phyloP scores from a whole-genome alignment of 805 yeast genomes.

The Tanozyma kutaoensis region DNA sequence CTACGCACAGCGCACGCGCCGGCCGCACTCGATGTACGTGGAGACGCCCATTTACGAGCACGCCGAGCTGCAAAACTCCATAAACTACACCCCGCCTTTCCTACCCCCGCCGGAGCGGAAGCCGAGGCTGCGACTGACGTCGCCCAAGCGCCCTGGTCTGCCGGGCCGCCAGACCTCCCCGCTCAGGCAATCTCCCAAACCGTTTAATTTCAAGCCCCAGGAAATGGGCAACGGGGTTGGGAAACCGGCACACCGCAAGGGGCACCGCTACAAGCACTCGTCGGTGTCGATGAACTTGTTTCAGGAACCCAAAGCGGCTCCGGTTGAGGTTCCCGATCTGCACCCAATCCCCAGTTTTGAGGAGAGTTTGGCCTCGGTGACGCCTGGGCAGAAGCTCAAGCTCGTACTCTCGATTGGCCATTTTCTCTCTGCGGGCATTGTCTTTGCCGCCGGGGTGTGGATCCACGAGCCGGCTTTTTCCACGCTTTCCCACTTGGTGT shows the following conservation, averaged over 20 bases:
- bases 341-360: slow-evolving; percentile 59
- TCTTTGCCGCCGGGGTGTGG: slow-evolving; percentile 48
- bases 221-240: slow-evolving; percentile 17
- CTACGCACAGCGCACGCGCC: too few species aligned
- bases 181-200: slow-evolving; percentile 25
- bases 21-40: too few species aligned
- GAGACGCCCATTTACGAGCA: too few species aligned
- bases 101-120: too few species aligned
- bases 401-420: slow-evolving; percentile 51
- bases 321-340: slow-evolving; percentile 36
- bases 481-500: slow-evolving; percentile 75
- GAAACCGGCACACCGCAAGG: slow-evolving; percentile 68
- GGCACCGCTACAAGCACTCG: slow-evolving; percentile 92
- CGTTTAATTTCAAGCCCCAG: slow-evolving; percentile 56
- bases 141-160: too few species aligned
- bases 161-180: too few species aligned
- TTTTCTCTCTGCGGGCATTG: slow-evolving; percentile 33
- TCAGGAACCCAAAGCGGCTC: slow-evolving; percentile 63
- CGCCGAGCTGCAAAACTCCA: too few species aligned
- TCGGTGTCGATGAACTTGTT: slow-evolving; percentile 93
- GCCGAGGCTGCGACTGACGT: too few species aligned
- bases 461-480: slow-evolving; percentile 48
- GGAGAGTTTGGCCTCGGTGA: slow-evolving; percentile 53
- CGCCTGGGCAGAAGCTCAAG: slow-evolving; percentile 41
- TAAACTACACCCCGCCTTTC: too few species aligned